Evolutionary conservation across 1,284 basidiomycete genomes (phyloP), one percentile per base, ranked within the genome.

Genomic region (Ustilago sp.): DNA sequence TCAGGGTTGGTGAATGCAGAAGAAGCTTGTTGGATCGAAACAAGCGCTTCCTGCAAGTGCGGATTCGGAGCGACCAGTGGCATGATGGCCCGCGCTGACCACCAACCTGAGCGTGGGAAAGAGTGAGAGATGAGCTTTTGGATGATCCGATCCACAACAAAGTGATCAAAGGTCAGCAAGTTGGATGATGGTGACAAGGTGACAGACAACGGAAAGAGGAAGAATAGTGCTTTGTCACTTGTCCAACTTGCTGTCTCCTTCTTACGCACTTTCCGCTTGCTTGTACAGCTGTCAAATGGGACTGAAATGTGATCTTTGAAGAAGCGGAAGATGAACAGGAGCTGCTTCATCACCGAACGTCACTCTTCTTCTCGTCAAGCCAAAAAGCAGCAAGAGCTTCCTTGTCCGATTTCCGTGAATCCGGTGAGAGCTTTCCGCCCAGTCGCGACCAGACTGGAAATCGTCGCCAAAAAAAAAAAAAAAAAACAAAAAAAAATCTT

Each of bases 1-100:
- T 81, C 79, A 6, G 80, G 77, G n/a, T 61, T 78, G 73, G 61
- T 70, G 65, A 81, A 82, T 19, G 75, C 67, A 28, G 57, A 43
- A 2, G 79, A 71, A 12, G 80, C 80, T 28, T 79, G 73, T n/a
- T 74, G 69, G 48, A 82, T 74, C 11, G 71, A 70, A 50, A 58
- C 58, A n/a, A 81, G 60, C 31, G 74, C 77, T 54, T 77, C 65
- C 50, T 79, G 59, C 50, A 80, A 58, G 66, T 82, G 77, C 57
- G 51, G 56, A n/a, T 54, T 69, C 11, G 80, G 32, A 23, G 74
- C 59, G 17, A 81, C 67, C 47, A 80, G 69, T 34, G 71, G 67
- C 74, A 72, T 72, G 48, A 60, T 53, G 48, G 38, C 48, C 65
- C 67, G 66, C 60, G 53, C 50, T 43, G 7, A 23, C 19, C 41